Evolutionary conservation across 495 filamentous ascomycete species (phyloP), one percentile per base, ranked within the genome.

Genomic region (Lophiostoma macrostomum): DNA sequence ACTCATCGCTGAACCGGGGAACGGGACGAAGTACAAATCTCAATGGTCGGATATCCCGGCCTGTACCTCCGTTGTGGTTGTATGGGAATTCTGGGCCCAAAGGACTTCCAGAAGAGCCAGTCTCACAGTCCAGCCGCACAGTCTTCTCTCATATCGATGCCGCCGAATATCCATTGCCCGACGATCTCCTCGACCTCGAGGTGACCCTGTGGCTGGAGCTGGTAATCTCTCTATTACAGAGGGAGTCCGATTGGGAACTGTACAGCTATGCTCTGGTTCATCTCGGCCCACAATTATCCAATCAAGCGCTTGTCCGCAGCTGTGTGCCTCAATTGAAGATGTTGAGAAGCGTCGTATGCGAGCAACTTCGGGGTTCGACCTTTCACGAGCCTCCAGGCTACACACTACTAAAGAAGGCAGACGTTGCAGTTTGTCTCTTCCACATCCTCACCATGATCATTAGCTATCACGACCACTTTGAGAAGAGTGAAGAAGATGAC

Each of bases 201-300:
- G 78, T 90, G 22, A 77, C 77, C 13, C 69, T 82, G 39, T 96
- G 90, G 86, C 74, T 96, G 13, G 85, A 93, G 42, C 73, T 79
- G 7, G 69, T 95, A 30, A 79, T 91, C 30, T 77, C 76, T 2
- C 70, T 95, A 16, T 71, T 99, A 25, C 82, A 88, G 58, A 74
- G 86, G 32, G 86, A 85, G 38, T 80, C 80, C 24, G 86, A 96
- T 43, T 99, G 94, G 94, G 90, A 97, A 68, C 72, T 95, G 1
- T 95, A 95, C 74, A 91, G 87, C 70, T 96, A 89, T 65, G 78
- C 93, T 24, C 75, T 97, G 11, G 85, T 87, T 11, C 87, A 96
- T 65, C 71, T 96, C n/a, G 84, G 87, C 11, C 84, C 85, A 20
- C 91, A 96, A 63, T 76, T 99, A 28, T 83, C 84, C 62, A 97